Conservation (phyloP, 176 grass and related monocot species). For the Secale cereale region DNA sequence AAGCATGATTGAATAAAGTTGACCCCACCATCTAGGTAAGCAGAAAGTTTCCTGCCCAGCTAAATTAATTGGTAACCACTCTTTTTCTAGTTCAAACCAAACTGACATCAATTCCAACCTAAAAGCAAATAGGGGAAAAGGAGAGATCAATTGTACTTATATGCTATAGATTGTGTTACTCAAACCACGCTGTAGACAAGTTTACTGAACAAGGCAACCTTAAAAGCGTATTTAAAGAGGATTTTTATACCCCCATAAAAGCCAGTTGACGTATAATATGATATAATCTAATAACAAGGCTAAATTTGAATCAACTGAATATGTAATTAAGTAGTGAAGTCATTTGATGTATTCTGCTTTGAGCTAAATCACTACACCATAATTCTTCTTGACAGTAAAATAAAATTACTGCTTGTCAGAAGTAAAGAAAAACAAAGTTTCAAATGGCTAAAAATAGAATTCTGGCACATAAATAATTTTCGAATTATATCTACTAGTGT, state of each 20-base stretch:
- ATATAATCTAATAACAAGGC: not conserved
- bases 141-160: not conserved
- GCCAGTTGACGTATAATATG: not conserved
- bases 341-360: not conserved
- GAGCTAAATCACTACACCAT: not conserved
- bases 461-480: not conserved
- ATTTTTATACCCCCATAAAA: not conserved
- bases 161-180: not conserved
- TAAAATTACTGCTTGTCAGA: not conserved
- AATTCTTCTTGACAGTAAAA: not conserved
- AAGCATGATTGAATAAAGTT: not conserved
- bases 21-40: not conserved
- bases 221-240: not conserved
- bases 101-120: constrained; percentile 1
- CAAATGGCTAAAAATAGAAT: not conserved
- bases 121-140: not conserved
- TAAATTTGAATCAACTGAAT: not conserved
- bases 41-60: not conserved
- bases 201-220: not conserved
- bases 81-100: not conserved
- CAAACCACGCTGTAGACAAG: not conserved
- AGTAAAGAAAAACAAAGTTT: not conserved
- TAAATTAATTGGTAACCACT: not conserved
- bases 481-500: not conserved
- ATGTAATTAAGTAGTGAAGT: not conserved